Percentiles rank a stretch among this genome's conserved stretches.
Evolutionary conservation across 352 stramenopile species (phyloP).

Genomic region (Globisporangium spiculum): DNA sequence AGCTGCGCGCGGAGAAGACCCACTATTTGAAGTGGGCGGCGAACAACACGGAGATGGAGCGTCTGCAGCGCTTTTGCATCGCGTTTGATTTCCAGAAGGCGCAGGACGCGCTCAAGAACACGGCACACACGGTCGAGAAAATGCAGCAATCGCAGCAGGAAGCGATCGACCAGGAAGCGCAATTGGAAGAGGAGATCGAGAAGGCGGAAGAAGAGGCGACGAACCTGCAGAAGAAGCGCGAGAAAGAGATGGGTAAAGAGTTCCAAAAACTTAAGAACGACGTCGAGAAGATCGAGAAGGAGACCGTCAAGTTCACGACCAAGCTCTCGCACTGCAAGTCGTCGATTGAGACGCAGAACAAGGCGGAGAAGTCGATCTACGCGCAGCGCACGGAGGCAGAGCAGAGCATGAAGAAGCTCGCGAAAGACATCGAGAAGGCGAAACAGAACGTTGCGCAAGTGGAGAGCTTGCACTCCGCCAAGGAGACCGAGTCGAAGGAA

Average conservation of each 20-base stretch:
- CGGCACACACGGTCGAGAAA: constrained; percentile 84
- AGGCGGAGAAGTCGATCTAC: constrained; percentile 53
- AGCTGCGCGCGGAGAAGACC: constrained; percentile 95
- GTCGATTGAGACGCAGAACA: constrained; percentile 68
- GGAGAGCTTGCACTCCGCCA: constrained; percentile 41
- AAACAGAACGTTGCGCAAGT: constrained; percentile 62
- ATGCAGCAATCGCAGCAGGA: constrained; percentile 87
- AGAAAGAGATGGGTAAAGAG: constrained; percentile 86
- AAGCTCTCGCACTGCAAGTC: constrained; percentile 75
- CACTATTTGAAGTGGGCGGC: constrained; percentile 98
- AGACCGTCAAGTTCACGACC: constrained; percentile 81
- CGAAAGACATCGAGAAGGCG: constrained; percentile 78
- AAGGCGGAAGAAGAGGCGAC: constrained; percentile 85
- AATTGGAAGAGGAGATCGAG: constrained; percentile 65
- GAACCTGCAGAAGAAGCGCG: constrained; percentile 60
- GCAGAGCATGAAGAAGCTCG: constrained; percentile 71
- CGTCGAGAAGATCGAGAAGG: constrained; percentile 74
- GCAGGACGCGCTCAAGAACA: constrained; percentile 83
- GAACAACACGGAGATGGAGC: constrained; percentile 98
- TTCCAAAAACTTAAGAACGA: constrained; percentile 82
- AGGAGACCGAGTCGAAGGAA: constrained; percentile 63
- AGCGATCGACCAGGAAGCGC: constrained; percentile 45
- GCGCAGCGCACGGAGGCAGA: constrained; percentile 79
- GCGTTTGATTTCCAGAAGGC: constrained; percentile 94
- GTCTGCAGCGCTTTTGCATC: constrained; percentile 96